A percentile compares a stretch with the other conserved stretches of the same genome.
Evolutionary conservation across 371 early-diverging fungal species (phyloP).

Genomic region (Mortierella sp.): DNA sequence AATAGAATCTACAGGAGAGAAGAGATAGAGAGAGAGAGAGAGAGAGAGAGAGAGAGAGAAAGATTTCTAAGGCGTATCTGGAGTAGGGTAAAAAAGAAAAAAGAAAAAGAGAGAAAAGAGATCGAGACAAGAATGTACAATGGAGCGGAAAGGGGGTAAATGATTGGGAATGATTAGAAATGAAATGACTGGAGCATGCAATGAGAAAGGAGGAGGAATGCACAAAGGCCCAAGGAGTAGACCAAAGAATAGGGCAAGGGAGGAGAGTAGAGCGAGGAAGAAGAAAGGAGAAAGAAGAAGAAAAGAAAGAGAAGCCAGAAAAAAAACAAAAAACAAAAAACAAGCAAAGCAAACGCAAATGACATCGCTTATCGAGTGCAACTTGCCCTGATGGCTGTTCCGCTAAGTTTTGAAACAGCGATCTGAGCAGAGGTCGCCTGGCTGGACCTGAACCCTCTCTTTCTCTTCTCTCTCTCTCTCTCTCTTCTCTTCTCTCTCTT

Average conservation of each 20-base stretch:
- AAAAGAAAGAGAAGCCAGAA: neutral
- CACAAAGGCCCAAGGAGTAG: too few species aligned
- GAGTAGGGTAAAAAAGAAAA: neutral
- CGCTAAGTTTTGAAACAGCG: neutral
- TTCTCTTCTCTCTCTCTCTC: neutral
- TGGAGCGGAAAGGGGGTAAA: neutral
- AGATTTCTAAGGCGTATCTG: too few species aligned
- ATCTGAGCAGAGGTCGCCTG: neutral
- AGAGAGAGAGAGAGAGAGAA: neutral
- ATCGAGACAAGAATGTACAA: neutral
- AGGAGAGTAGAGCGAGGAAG: neutral
- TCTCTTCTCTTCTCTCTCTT: neutral
- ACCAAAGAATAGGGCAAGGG: neutral
- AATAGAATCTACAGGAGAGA: too few species aligned
- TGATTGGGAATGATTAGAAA: too few species aligned
- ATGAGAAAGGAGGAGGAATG: neutral
- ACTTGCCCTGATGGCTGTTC: neutral
- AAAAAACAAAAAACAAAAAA: neutral
- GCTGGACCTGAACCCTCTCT: slow-evolving; percentile 1
- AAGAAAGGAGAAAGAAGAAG: neutral
- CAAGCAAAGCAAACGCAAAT: neutral
- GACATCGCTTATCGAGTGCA: neutral
- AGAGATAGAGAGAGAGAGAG: slow-evolving; percentile 2
- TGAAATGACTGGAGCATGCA: neutral
- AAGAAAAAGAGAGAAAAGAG: neutral